Evolutionary conservation across 2,329 filamentous ascomycete species (phyloP).

Genomic region (Aspergillus texensis): DNA sequence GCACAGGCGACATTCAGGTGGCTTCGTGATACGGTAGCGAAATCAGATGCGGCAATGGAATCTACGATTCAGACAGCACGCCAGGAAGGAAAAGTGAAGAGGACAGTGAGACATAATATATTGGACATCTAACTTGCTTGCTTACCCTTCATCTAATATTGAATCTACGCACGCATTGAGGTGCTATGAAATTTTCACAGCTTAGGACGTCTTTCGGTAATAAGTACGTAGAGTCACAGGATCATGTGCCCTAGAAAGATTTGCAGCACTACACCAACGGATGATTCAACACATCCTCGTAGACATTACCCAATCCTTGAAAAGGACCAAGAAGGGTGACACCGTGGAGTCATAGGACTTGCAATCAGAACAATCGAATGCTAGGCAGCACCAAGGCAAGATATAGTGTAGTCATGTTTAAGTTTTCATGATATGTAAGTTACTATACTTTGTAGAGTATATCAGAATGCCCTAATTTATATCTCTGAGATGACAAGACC

Average conservation of each 20-base stretch:
- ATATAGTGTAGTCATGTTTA: neutral
- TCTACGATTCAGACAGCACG: too few species aligned
- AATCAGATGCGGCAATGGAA: too few species aligned
- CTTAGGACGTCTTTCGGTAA: neutral
- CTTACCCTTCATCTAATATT: too few species aligned
- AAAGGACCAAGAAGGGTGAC: neutral
- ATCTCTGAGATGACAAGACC: neutral
- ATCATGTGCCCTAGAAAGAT: neutral
- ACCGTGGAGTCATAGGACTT: neutral
- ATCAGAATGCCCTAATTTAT: neutral
- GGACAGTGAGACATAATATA: too few species aligned
- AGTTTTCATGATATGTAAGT: neutral
- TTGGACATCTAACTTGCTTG: too few species aligned
- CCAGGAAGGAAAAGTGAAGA: too few species aligned
- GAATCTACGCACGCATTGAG: too few species aligned
- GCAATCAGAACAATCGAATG: too few species aligned
- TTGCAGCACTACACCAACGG: neutral
- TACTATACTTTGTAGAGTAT: too few species aligned
- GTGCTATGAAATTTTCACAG: neutral
- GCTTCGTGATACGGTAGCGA: too few species aligned
- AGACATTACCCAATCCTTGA: neutral
- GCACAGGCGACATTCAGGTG: neutral
- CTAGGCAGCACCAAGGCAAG: neutral
- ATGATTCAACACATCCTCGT: neutral
- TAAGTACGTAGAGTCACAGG: neutral